Conservation (phyloP, 2,329 filamentous ascomycete species). For the Tolypocladium inflatum region DNA sequence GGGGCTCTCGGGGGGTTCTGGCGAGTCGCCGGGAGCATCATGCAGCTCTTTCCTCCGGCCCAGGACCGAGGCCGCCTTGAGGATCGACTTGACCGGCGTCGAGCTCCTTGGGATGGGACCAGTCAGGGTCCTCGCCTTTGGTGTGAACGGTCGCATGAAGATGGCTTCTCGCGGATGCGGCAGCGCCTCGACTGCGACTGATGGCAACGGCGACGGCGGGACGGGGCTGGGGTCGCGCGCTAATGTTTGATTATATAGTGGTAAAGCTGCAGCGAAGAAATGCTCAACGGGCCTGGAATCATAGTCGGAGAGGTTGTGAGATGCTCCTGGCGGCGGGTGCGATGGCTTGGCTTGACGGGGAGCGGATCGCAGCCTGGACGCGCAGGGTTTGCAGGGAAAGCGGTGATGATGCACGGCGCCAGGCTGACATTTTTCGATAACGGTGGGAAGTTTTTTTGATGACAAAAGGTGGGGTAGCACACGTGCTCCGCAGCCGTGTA, state of each 20-base stretch:
- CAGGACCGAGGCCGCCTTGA: conserved; percentile 37
- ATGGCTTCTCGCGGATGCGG: background rate
- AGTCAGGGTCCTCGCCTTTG: conserved; percentile 22
- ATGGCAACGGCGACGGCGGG: background rate
- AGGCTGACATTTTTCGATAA: conserved; percentile 10
- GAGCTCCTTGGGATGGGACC: conserved; percentile 21
- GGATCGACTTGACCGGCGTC: conserved; percentile 42
- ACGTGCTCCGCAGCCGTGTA: conserved; percentile 15
- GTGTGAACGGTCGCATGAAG: conserved; percentile 23
- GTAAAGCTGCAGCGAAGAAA: background rate
- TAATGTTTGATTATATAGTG: background rate
- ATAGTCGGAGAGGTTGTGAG: background rate
- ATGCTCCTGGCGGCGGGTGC: background rate
- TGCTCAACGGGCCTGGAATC: background rate
- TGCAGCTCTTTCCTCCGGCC: conserved; percentile 35
- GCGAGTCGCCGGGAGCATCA: conserved; percentile 29
- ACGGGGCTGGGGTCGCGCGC: background rate
- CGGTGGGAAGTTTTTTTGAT: conserved; percentile 15
- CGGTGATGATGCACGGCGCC: conserved; percentile 7
- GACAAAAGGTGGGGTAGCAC: conserved; percentile 14
- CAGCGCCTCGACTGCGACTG: background rate
- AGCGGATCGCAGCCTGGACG: background rate
- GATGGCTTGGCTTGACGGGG: background rate
- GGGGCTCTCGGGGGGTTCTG: conserved; percentile 30
- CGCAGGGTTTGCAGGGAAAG: background rate